Conservation (phyloP, 2,329 filamentous ascomycete species). For the Phialophora expanda region DNA sequence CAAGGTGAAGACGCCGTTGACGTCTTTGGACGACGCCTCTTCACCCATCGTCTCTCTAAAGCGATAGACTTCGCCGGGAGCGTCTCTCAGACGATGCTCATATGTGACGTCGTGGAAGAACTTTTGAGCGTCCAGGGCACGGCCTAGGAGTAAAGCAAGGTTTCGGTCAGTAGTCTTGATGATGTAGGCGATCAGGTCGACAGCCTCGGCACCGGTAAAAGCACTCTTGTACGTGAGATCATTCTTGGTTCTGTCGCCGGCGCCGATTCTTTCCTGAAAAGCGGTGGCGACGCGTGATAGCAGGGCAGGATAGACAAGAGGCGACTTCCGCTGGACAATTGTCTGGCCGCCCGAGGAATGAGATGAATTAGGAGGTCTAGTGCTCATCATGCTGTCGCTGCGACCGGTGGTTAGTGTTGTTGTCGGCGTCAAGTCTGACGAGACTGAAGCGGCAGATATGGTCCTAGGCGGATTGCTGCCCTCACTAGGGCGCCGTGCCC, state of each 20-base stretch:
- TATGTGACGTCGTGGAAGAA: constrained; percentile 99
- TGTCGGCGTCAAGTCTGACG: constrained; percentile 52
- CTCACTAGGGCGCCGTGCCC: constrained; percentile 51
- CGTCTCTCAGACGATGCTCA: constrained; percentile 91
- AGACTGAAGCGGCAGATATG: constrained; percentile 64
- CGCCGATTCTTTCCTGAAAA: constrained; percentile 84
- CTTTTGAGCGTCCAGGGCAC: constrained; percentile 94
- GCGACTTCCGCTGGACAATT: constrained; percentile 70
- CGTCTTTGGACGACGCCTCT: constrained; percentile 73
- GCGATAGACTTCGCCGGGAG: constrained; percentile 93
- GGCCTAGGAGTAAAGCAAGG: constrained; percentile 83
- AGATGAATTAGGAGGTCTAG: constrained; percentile 61
- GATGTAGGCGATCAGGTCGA: constrained; percentile 93
- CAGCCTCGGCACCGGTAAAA: constrained; percentile 93
- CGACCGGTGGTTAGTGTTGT: constrained; percentile 61
- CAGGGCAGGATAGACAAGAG: constrained; percentile 90
- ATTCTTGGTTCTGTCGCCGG: constrained; percentile 92
- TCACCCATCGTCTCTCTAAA: constrained; percentile 86
- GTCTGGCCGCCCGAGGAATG: constrained; percentile 62
- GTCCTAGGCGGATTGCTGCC: constrained; percentile 61
- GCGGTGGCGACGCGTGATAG: constrained; percentile 92
- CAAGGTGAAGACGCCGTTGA: constrained; percentile 95
- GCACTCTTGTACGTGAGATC: constrained; percentile 96
- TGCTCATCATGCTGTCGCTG: constrained; percentile 62
- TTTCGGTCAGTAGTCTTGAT: constrained; percentile 97